Conservation (phyloP, 1,284 basidiomycete genomes). For the Fomitiporia mediterranea region DNA sequence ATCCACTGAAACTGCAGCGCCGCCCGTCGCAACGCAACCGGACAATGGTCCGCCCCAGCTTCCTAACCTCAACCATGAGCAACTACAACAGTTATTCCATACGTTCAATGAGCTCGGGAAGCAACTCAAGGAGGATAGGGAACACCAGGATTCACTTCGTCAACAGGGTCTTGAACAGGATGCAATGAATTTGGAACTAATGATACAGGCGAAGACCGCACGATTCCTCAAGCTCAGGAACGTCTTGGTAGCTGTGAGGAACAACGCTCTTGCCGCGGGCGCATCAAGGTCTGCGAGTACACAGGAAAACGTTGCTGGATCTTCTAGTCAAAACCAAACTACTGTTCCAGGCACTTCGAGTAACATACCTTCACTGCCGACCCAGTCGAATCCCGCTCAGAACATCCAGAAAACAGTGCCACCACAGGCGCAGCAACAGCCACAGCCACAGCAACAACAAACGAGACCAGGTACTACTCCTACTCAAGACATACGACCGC, state of each 20-base stretch:
- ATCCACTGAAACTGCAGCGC: background rate
- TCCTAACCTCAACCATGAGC: background rate
- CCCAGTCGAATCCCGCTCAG: background rate
- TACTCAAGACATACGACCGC: constrained; percentile 17
- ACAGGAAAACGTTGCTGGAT: constrained; percentile 2
- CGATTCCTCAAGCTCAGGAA: constrained; percentile 3
- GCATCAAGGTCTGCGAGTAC: background rate
- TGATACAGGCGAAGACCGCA: background rate
- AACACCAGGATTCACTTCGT: background rate
- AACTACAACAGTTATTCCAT: background rate
- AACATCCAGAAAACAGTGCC: constrained; percentile 8
- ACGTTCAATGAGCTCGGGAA: constrained; percentile 3
- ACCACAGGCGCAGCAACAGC: constrained; percentile 8
- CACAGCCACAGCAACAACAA: constrained; percentile 11
- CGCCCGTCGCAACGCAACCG: background rate
- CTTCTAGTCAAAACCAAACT: background rate
- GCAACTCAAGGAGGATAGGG: constrained; percentile 1
- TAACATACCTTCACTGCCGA: background rate
- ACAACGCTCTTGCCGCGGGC: background rate
- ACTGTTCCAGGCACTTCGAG: background rate
- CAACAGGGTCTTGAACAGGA: constrained; percentile 11
- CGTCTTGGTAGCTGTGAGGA: background rate
- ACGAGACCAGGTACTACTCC: constrained; percentile 15
- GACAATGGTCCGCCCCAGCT: background rate
- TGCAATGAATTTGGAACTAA: constrained; percentile 3